Base-by-base conservation (phyloP, 2,329 filamentous ascomycete species). In the Trichoderma semiorbis region DNA sequence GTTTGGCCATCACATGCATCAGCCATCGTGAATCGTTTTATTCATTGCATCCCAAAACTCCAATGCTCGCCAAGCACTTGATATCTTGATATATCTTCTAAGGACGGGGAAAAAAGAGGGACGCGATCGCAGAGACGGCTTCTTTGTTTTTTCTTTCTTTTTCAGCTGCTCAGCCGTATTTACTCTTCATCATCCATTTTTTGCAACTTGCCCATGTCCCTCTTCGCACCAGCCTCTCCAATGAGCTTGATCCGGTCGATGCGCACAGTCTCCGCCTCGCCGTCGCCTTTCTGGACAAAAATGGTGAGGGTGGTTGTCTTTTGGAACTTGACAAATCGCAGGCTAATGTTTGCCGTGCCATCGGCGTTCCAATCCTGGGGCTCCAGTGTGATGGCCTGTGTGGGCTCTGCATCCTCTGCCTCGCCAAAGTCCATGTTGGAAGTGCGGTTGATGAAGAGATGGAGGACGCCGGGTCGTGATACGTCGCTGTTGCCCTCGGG, bases 321-420 rank as follows among this genome's bases (percentile, higher is more conserved):
- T 84, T 98, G 96, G 85, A 98, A 99, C 84, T 98, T 98, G 83
- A 99, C 96, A 78, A 95, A 98, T 16, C 95, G 92, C 77, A 98
- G 84, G 58, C 87, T 83, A 69, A 95, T 83, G 77, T 86, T 92
- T 16, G 90, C 92, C 10, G 93, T 95, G 66, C 90, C 92, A 16
- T 93, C 89, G 58, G 87, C 85, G 80, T 94, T 93, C 95, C 96
- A 99, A 78, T 97, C 93, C 67, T 88, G 86, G 60, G 90, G 85
- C 73, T 87, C 85, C 57, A 99, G 86, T 77, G 91, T 91, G 72
- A 98, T 89, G 67, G 86, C 87, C 82, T 99, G 96, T 18, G 93
- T 95, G 1, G 93, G 88, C 63, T 91, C 87, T 68, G 93, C 91
- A 78, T 95, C 93, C 72, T 98, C 95, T 47, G 95, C 95, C 81